These are phyloP conservation scores for Cronartium quercuum DNA, from an alignment of 1,284 basidiomycete species.

Conservation along the genomic window DNA sequence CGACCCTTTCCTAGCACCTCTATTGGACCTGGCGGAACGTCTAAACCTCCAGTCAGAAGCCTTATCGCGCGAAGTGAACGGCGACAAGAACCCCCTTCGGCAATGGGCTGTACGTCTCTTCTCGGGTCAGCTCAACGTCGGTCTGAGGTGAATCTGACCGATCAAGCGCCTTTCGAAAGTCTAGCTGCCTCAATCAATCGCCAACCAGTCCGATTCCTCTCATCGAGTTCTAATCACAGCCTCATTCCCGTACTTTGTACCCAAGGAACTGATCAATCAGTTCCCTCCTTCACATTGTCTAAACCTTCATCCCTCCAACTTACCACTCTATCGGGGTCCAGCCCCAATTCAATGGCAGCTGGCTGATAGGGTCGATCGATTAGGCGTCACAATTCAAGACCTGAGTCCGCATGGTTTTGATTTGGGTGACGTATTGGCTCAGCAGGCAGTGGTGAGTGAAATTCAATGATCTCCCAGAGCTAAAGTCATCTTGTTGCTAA, in stretches of 20 bases:
- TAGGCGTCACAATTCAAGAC: constrained; percentile 63
- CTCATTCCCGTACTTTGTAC: constrained; percentile 75
- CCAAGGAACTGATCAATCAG: constrained; percentile 59
- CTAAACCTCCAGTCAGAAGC: background rate
- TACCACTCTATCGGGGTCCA: constrained; percentile 82
- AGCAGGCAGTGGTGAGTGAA: constrained; percentile 47
- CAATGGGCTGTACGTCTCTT: background rate
- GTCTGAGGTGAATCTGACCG: background rate
- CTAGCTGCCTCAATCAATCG: background rate
- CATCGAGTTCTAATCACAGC: background rate
- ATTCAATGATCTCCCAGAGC: background rate
- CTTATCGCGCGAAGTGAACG: background rate
- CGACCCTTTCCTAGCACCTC: background rate
- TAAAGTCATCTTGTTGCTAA: background rate
- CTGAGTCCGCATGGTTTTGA: constrained; percentile 51
- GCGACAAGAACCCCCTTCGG: background rate
- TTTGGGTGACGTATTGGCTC: constrained; percentile 50
- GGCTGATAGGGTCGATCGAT: constrained; percentile 58
- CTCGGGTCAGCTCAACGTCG: background rate
- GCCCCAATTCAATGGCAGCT: constrained; percentile 86
- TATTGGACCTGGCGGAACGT: background rate
- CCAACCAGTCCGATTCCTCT: background rate
- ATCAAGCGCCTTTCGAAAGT: background rate
- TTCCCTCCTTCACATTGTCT: constrained; percentile 64
- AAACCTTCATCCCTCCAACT: constrained; percentile 84